Conservation (phyloP, 176 grass and related monocot species). For the Stipa capillata region DNA sequence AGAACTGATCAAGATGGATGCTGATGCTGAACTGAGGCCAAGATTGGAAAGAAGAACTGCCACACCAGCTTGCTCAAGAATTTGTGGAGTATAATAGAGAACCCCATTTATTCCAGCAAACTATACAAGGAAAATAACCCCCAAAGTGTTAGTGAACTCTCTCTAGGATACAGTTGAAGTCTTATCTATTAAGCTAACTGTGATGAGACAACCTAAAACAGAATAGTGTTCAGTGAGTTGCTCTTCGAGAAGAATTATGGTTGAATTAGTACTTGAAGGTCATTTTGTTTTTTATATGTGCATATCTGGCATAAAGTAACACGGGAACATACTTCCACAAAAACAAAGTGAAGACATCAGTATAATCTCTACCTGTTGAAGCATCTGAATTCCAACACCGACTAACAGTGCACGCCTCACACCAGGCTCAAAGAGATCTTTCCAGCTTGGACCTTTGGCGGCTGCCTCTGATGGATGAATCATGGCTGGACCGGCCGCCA, state of each 20-base stretch:
- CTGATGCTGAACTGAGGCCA: slow-evolving; percentile 85
- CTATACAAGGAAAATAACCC: slow-evolving; percentile 21
- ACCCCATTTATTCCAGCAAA: slow-evolving; percentile 95
- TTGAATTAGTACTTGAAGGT: background rate
- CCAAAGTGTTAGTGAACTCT: background rate
- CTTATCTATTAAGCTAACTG: background rate
- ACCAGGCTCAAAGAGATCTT: slow-evolving; percentile 70
- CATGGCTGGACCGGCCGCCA: slow-evolving; percentile 57
- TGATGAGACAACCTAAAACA: background rate
- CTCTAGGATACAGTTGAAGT: background rate
- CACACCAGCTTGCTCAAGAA: slow-evolving; percentile 87
- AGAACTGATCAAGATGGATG: slow-evolving; percentile 84
- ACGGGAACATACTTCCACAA: background rate
- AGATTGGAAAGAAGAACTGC: slow-evolving; percentile 70
- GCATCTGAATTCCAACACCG: slow-evolving; percentile 75
- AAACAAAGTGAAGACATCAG: background rate
- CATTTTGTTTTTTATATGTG: background rate
- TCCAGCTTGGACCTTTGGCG: slow-evolving; percentile 53
- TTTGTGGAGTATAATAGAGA: slow-evolving; percentile 90
- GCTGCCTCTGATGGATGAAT: slow-evolving; percentile 54
- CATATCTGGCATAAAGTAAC: background rate
- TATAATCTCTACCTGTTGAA: slow-evolving; percentile 64
- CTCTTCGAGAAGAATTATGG: background rate
- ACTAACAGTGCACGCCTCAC: slow-evolving; percentile 69
- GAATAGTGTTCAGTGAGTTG: background rate